phyloP scores from a whole-genome alignment of 805 yeast genomes.

The Saccharomycopsis selenospora region DNA sequence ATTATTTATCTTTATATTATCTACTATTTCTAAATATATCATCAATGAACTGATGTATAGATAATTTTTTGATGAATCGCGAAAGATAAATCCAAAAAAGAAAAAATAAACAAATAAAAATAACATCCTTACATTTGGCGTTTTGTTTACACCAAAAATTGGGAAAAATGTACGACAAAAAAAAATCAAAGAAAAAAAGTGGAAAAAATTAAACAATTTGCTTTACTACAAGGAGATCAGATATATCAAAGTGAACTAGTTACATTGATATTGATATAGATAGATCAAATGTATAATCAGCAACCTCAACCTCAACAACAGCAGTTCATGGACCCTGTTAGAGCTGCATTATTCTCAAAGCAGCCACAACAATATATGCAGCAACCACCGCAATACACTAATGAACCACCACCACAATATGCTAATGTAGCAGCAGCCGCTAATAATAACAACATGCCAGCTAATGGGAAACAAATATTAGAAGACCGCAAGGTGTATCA shows the following conservation, averaged over 20 bases:
- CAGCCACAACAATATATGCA: slow-evolving; percentile 15
- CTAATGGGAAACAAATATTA: slow-evolving; percentile 34
- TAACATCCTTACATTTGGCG: too few species aligned
- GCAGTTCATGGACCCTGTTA: slow-evolving; percentile 8
- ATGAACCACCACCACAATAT: slow-evolving; percentile 27
- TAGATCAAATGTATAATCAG: too few species aligned
- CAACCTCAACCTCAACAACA: slow-evolving; percentile 15
- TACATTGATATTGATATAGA: too few species aligned
- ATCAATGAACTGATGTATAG: background rate
- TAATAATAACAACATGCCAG: slow-evolving; percentile 10
- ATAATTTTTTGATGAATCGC: background rate
- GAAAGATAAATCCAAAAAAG: too few species aligned
- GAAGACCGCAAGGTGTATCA: slow-evolving; percentile 79
- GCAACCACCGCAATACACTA: slow-evolving; percentile 6
- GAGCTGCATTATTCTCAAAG: slow-evolving; percentile 4
- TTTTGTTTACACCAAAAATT: too few species aligned
- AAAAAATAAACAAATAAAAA: too few species aligned
- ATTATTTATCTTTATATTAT: background rate
- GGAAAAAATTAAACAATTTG: too few species aligned
- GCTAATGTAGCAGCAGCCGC: background rate
- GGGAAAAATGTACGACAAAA: too few species aligned
- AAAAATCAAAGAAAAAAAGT: too few species aligned
- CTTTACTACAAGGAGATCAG: too few species aligned
- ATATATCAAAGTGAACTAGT: too few species aligned
- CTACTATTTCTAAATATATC: background rate